These are phyloP conservation scores for Epichloe coenophiala DNA, from an alignment of 2,329 filamentous ascomycete species.

Conservation along the genomic window DNA sequence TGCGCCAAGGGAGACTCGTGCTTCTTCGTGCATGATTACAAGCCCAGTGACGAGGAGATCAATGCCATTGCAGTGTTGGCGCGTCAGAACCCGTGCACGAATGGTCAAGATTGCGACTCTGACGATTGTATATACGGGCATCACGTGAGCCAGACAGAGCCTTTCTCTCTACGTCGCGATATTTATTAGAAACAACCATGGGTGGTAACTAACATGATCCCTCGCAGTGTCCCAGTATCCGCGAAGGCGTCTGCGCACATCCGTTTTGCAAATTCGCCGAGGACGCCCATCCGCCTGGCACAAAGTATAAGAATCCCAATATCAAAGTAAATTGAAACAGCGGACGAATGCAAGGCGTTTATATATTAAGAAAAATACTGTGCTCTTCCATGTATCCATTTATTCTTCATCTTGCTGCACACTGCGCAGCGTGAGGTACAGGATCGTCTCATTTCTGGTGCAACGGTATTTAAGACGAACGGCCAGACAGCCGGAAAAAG, in stretches of 20 bases:
- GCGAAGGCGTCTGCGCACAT: slow-evolving; percentile 36
- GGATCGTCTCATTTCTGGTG: too few species aligned
- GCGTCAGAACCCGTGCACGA: slow-evolving; percentile 43
- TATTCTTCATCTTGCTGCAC: too few species aligned
- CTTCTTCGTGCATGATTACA: slow-evolving; percentile 43
- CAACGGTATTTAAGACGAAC: too few species aligned
- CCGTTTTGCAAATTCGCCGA: slow-evolving; percentile 41
- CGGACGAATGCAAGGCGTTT: too few species aligned
- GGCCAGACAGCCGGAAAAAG: too few species aligned
- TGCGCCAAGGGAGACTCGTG: slow-evolving; percentile 42
- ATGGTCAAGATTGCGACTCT: slow-evolving; percentile 42
- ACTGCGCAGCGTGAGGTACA: too few species aligned
- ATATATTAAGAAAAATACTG: not conserved
- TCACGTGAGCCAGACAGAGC: slow-evolving; percentile 31
- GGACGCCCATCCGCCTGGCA: slow-evolving; percentile 43
- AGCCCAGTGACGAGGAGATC: slow-evolving; percentile 38
- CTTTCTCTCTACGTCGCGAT: not conserved
- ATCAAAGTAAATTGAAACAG: slow-evolving; percentile 18
- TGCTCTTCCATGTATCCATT: too few species aligned
- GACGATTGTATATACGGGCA: slow-evolving; percentile 51
- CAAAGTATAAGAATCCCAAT: slow-evolving; percentile 30
- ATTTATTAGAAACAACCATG: not conserved
- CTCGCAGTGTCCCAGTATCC: slow-evolving; percentile 38
- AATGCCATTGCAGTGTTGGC: slow-evolving; percentile 42
- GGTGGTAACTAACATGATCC: not conserved